These are phyloP conservation scores for Babesia microti DNA, from an alignment of 169 alveolate genomes.

Conservation along the genomic window DNA sequence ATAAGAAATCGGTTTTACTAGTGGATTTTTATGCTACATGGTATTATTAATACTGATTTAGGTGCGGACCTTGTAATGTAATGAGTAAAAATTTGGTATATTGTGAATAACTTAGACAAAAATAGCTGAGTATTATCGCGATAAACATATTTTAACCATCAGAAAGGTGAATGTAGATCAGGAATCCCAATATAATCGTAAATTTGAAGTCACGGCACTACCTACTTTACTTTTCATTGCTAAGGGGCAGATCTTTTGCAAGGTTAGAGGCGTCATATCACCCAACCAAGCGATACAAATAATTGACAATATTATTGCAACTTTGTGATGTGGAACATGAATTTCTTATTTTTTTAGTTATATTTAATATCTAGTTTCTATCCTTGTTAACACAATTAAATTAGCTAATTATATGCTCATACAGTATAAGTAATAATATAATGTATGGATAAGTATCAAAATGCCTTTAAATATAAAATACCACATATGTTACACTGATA, in stretches of 20 bases:
- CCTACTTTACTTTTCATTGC: slow-evolving; percentile 21
- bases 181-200: slow-evolving; percentile 3
- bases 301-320: slow-evolving; percentile 20
- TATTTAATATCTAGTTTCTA: too few relatives aligned
- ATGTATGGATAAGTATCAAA: too few relatives aligned
- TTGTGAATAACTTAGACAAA: not conserved
- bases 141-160: slow-evolving; percentile 12
- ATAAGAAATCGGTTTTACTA: slow-evolving; percentile 20
- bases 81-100: slow-evolving; percentile 15
- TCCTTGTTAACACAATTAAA: too few relatives aligned
- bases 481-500: too few relatives aligned
- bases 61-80: slow-evolving; percentile 37
- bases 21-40: slow-evolving; percentile 44
- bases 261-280: slow-evolving; percentile 16
- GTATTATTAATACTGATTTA: slow-evolving; percentile 6
- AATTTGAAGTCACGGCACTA: slow-evolving; percentile 21
- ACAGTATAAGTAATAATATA: too few relatives aligned
- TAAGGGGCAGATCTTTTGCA: slow-evolving; percentile 10
- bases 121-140: slow-evolving; percentile 8
- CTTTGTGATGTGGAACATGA: not conserved
- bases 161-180: slow-evolving; percentile 26
- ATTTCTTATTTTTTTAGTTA: not conserved
- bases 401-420: too few relatives aligned
- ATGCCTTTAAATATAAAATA: too few relatives aligned
- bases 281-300: slow-evolving; percentile 5